Percentiles rank a stretch among this genome's conserved stretches.
phyloP scores from a whole-genome alignment of 1,284 basidiomycete genomes.

The Nidula niveotomentosa region DNA sequence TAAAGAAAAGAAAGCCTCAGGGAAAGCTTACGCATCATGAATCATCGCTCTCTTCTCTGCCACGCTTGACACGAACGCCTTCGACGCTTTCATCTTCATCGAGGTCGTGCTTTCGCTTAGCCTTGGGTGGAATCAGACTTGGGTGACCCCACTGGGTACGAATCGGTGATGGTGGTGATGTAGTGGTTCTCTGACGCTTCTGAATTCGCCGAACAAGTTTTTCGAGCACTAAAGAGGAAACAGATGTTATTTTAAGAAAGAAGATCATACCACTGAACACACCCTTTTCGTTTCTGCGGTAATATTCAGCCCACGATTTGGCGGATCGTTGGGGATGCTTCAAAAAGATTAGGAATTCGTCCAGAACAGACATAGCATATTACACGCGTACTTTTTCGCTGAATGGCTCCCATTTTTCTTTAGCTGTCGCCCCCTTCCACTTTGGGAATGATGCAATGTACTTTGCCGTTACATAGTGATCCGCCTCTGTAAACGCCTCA shows the following conservation, averaged over 20 bases:
- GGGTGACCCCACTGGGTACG: conserved; percentile 23
- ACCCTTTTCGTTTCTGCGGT: conserved; percentile 51
- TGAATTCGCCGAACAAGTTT: conserved; percentile 37
- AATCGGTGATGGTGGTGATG: conserved; percentile 11
- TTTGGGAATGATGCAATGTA: conserved; percentile 48
- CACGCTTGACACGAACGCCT: conserved; percentile 19
- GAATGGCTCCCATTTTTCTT: conserved; percentile 54
- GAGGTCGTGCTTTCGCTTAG: conserved; percentile 30
- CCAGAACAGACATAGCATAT: neutral
- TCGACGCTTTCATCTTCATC: conserved; percentile 20
- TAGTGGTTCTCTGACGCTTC: conserved; percentile 9
- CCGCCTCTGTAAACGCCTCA: conserved; percentile 50
- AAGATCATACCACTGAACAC: conserved; percentile 9
- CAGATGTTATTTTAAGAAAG: neutral
- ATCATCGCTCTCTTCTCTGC: conserved; percentile 8
- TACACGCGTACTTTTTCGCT: conserved; percentile 38
- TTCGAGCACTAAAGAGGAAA: conserved; percentile 25
- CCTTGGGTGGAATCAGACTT: conserved; percentile 14
- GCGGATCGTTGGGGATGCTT: conserved; percentile 51
- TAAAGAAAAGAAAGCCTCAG: neutral
- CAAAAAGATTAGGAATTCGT: neutral
- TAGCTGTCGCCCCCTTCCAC: conserved; percentile 39
- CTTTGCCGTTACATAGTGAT: conserved; percentile 54
- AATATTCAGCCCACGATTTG: conserved; percentile 62
- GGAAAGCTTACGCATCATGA: conserved; percentile 6